Evolutionary conservation across 2,329 filamentous ascomycete genomes (phyloP).

Genomic region (Ophiostoma quercus): DNA sequence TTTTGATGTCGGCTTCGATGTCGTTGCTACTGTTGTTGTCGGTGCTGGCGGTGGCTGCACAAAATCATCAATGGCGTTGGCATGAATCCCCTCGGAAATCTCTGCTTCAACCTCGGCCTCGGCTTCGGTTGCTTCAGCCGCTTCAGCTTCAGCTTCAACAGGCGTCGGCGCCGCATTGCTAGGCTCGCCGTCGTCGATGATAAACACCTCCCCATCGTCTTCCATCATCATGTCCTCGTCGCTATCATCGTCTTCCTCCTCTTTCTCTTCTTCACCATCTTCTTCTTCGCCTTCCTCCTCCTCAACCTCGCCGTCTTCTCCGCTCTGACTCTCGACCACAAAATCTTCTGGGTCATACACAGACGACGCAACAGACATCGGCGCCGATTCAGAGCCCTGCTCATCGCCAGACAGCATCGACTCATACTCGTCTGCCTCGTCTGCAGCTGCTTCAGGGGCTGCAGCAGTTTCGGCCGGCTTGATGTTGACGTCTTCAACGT

Average conservation of each 20-base stretch:
- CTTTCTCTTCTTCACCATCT: not conserved
- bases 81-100: not conserved
- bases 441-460: not conserved
- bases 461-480: not conserved
- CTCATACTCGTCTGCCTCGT: not conserved
- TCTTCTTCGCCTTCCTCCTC: not conserved
- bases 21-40: not conserved
- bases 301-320: conserved; percentile 9
- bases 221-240: conserved; percentile 20
- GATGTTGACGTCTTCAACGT: not conserved
- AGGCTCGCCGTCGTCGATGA: conserved; percentile 11
- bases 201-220: conserved; percentile 24
- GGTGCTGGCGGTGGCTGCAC: not conserved
- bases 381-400: not conserved
- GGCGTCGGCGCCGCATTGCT: not conserved
- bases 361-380: conserved; percentile 11
- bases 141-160: conserved; percentile 2
- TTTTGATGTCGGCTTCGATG: not conserved
- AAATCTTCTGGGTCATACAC: conserved; percentile 2
- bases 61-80: not conserved
- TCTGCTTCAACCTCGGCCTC: not conserved
- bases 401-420: not conserved
- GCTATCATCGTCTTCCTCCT: conserved; percentile 13
- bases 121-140: not conserved
- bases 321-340: not conserved